Base-by-base conservation (phyloP, 1,284 basidiomycete species). In the Microbotryum violaceum region DNA sequence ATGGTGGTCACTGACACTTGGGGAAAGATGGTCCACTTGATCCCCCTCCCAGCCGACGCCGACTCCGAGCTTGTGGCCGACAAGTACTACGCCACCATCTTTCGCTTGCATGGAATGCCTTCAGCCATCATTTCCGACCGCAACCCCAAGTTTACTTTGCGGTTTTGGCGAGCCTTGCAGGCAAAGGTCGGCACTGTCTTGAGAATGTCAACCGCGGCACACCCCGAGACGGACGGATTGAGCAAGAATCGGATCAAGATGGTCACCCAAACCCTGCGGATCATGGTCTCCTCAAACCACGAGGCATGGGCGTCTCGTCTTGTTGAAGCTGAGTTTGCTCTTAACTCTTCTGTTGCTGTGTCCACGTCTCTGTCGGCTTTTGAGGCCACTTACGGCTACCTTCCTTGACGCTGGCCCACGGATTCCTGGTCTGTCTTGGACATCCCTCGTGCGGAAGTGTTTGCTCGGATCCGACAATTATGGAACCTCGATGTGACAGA, bases 161-260 rank as follows among this genome's bases (percentile, higher is more conserved):
- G 53, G n/a, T 77, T 81, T 64, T 82, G 80, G 79, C 72, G 65
- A 9, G 59, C 73, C 1, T 61, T 81, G 0, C 67, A 78, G 57
- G 54, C 68, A 25, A 66, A 79, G 1, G 69, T 77, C 1, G 74
- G 76, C 0, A 70, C 74, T 7, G 70, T 77, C 50, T 67, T 80
- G 0, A 45, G 49, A 14, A 56, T 70, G 42, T 71, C 68, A 6
- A 71, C 71, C 0, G 71, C 72, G 2, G 70, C 50, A 23, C 73
- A 73, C n/a, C 70, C 73, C 0, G 63, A 73, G 49, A 67, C 70
- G 0, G 65, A 73, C 49, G 71, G 71, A 2, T 70, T 70, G 49
- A 69, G 69, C 18, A 64, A 74, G 56, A 53, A 59, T 1, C 54
- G 66, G 2, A 73, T 72, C 58, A 67, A 70, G 57, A 47, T 56